Base-by-base conservation (phyloP, 148 eudicot species). In the Chenopodium album region DNA sequence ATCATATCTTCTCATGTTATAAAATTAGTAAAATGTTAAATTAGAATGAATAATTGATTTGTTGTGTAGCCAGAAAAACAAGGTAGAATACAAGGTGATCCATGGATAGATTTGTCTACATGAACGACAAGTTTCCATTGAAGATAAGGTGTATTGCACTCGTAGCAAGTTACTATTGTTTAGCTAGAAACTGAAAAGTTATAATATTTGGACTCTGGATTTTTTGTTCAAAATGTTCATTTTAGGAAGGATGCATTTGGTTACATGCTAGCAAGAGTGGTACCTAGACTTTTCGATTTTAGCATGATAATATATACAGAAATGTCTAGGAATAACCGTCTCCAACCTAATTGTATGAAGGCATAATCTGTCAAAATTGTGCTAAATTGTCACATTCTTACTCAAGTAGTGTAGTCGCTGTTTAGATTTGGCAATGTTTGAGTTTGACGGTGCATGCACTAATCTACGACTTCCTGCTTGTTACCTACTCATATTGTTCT, bases 1-100 rank as follows among this genome's bases (percentile, higher is more conserved):
- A 28, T 77, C 71, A 48, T 74, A 74, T 50, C 64, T 74, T 74
- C 37, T n/a, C 41, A 50, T 74, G 41, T 74, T 74, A 52, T 12
- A 46, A 5, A 2, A 37, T 68, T 34, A 13, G 13, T 41, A 17
- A 37, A 37, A 1, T 71, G 11, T 1, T 9, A 5, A 56, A 22
- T 71, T 72, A 20, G 1, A 20, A 9, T 34, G 9, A 34, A 22
- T 47, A 59, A 62, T 20, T 34, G 50, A 76, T 20, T 17, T 23
- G 62, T 54, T 59, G 44, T 60, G 69, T 34, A 22, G 29, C 54
- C 19, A 17, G 13, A 11, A 29, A n/a, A 77, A 13, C 26, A 20
- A n/a, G 73, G 37, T 2, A 23, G 0, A 47, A 26, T 73, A 6
- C 19, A 10, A 72, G 52, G 2, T 72, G n/a, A 73, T 47, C 60